Evolutionary conservation across 345 rosid genomes (phyloP), one percentile per base, ranked within the genome.

Genomic region (Eucalyptus regnans): DNA sequence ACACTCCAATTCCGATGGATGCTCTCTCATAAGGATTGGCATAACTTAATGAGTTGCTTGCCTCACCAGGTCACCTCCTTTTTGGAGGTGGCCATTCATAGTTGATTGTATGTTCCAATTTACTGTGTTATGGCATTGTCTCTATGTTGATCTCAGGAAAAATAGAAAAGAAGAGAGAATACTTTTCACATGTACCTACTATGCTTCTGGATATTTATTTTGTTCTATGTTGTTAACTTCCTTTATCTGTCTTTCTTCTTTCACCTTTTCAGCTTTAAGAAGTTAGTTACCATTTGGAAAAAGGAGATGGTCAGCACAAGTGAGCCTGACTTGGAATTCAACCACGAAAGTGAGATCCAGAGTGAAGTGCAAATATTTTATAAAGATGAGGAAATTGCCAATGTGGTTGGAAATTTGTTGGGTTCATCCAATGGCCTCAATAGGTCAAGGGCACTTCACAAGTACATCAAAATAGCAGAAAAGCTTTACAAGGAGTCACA

Each of bases 401-500:
- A 89, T 87, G 89, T 94, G 87, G 91, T 96, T 90, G 91, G 90
- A 86, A 94, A 95, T 50, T 87, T 96, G 92, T 90, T 95, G 91
- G 94, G 95, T 92, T 94, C 95, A 87, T 95, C 96, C 83, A 91
- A 89, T 90, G 91, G 93, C 56, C 88, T 88, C 92, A 90, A 90
- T n/a, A 90, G 94, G 91, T 91, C 91, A 31, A 93, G 92, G 90
- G 95, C 96, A 58, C 87, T 96, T 93, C 92, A 94, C 87, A 93
- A 92, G 88, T 97, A 95, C 89, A 44, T 88, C 87, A 90, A 91
- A 43, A 90, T 94, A 79, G 99, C 97, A 92, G 96, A 95, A 91
- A 91, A 88, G 62, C 89, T 93, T 88, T 95, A 94, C 91, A 90
- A 88, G 88, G 92, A 94, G 87, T 91, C 98, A 50, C 92, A 89